Percentiles rank a stretch among this genome's conserved stretches.
Conservation (phyloP, 805 yeast genomes). For the Pichia rugopelliculosa region DNA sequence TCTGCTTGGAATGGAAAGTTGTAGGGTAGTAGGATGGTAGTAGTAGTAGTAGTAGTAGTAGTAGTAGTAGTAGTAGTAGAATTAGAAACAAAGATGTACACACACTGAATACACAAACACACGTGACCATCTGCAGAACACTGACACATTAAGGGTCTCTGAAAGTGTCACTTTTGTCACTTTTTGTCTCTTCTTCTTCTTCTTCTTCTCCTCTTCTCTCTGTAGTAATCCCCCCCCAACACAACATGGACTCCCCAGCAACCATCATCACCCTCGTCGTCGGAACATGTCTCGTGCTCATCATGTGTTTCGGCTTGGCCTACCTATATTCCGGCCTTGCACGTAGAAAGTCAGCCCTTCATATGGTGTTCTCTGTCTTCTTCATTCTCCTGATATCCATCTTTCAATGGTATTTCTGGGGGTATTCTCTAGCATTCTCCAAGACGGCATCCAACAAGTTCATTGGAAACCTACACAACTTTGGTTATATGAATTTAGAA, state of each 20-base stretch:
- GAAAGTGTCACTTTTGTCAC: no score
- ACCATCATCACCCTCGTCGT: constrained; percentile 45
- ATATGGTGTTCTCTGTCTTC: constrained; percentile 75
- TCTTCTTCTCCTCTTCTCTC: background rate
- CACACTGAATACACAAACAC: background rate
- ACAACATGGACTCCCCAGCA: constrained; percentile 25
- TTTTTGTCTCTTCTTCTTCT: background rate
- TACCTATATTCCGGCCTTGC: constrained; percentile 89
- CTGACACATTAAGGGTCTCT: background rate
- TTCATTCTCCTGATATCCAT: constrained; percentile 41
- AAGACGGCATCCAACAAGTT: constrained; percentile 72
- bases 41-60: no score
- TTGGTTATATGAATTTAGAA: constrained; percentile 72
- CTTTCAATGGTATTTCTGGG: constrained; percentile 98
- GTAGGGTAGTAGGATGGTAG: no score
- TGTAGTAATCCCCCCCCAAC: no score
- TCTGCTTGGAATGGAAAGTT: no score
- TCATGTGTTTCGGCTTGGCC: constrained; percentile 94
- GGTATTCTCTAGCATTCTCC: constrained; percentile 87
- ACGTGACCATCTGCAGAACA: no score
- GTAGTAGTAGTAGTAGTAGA: no score
- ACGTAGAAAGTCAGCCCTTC: constrained; percentile 80
- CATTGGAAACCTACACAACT: constrained; percentile 78
- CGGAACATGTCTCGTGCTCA: constrained; percentile 66
- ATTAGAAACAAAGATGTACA: background rate